Conservation (phyloP, 805 yeast species). For the Starmerella gropengiesseri region DNA sequence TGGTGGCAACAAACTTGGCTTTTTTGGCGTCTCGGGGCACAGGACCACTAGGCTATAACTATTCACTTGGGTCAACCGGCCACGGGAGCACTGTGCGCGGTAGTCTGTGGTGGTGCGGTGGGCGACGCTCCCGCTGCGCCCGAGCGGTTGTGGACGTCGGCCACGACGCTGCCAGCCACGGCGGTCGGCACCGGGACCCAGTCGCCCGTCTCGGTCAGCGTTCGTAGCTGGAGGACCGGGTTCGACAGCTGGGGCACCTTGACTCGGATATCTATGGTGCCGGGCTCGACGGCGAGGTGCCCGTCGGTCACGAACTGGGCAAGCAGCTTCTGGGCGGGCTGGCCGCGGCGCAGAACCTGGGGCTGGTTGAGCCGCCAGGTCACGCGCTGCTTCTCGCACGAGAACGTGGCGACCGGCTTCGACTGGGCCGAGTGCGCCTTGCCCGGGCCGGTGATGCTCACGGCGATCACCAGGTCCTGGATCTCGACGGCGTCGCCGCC, state of each 20-base stretch:
- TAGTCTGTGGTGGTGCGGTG: background rate
- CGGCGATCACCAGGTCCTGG: conserved; percentile 51
- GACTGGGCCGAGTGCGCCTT: conserved; percentile 61
- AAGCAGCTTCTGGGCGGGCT: conserved; percentile 54
- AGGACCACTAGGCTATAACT: no score
- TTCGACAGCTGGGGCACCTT: conserved; percentile 12
- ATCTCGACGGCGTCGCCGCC: conserved; percentile 36
- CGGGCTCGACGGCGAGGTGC: conserved; percentile 49
- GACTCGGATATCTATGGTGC: conserved; percentile 53
- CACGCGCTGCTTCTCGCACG: conserved; percentile 72
- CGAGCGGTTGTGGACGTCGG: background rate
- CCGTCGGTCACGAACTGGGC: conserved; percentile 78
- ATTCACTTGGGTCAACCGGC: no score
- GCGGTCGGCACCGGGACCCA: conserved; percentile 22
- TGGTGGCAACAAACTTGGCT: no score
- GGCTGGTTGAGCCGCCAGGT: conserved; percentile 60
- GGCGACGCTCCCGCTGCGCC: background rate
- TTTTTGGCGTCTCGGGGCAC: no score
- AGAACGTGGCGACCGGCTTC: conserved; percentile 86
- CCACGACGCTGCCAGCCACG: conserved; percentile 11
- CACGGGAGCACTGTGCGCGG: no score
- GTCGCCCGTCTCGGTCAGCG: conserved; percentile 17
- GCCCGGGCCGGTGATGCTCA: conserved; percentile 41
- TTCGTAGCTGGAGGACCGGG: conserved; percentile 19
- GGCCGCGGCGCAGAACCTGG: conserved; percentile 31